Percentiles rank a stretch among this genome's conserved stretches.
Conservation (phyloP, 306 rosid species). For the Lablab purpureus region DNA sequence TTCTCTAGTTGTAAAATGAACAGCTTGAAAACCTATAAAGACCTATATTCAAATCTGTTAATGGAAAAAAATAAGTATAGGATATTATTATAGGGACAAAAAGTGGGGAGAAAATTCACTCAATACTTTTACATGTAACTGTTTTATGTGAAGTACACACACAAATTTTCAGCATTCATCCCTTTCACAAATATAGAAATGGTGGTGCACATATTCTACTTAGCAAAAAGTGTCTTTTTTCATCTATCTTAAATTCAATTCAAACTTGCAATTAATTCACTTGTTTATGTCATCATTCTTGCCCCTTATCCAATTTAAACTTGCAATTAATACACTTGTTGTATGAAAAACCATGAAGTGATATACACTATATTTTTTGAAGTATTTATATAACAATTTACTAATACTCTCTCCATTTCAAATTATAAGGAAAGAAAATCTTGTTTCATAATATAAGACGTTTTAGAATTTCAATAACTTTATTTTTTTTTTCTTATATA, state of each 20-base stretch:
- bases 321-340: too few species aligned
- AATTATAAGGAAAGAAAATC: too few species aligned
- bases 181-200: background rate
- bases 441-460: too few species aligned
- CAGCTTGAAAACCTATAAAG: background rate
- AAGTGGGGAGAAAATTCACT: constrained; percentile 5
- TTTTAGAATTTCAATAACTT: too few species aligned
- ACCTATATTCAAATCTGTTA: background rate
- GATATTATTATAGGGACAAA: constrained; percentile 28
- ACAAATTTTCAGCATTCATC: background rate
- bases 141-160: constrained; percentile 3
- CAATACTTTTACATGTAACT: background rate
- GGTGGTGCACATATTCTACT: background rate
- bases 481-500: too few species aligned
- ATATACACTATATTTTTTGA: too few species aligned
- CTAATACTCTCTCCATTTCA: too few species aligned
- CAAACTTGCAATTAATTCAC: too few species aligned
- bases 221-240: background rate
- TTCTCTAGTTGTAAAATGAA: background rate
- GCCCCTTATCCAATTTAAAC: too few species aligned
- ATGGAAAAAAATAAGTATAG: background rate
- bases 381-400: too few species aligned
- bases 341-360: too few species aligned
- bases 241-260: background rate
- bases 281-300: too few species aligned